Conservation (phyloP, 345 rosid species). For the Pistacia atlantica region DNA sequence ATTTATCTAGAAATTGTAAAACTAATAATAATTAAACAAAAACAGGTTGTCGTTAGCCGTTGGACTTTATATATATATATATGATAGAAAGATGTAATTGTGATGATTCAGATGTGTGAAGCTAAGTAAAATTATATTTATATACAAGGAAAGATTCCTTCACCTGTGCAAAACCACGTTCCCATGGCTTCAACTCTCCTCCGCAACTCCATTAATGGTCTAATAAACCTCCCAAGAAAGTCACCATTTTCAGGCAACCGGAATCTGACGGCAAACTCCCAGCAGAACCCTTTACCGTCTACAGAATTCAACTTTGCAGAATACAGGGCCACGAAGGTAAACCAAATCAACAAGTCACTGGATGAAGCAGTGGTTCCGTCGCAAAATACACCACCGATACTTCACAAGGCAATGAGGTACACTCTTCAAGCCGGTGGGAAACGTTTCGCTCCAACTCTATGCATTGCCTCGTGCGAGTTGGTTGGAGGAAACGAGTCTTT, state of each 20-base stretch:
- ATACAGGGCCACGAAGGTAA: slow-evolving; percentile 30
- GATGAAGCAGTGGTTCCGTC: slow-evolving; percentile 53
- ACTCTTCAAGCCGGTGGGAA: slow-evolving; percentile 59
- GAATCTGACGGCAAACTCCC: background rate
- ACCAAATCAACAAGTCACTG: slow-evolving; percentile 52
- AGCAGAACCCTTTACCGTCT: slow-evolving; percentile 3
- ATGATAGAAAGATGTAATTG: too few species aligned
- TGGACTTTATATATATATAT: too few species aligned
- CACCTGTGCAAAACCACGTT: too few species aligned
- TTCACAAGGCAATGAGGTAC: slow-evolving; percentile 71
- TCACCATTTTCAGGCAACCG: slow-evolving; percentile 5
- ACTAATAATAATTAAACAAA: too few species aligned
- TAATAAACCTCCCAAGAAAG: background rate
- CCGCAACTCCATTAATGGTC: too few species aligned
- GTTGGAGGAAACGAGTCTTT: slow-evolving; percentile 49
- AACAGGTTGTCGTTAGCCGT: too few species aligned
- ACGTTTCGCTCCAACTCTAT: slow-evolving; percentile 58
- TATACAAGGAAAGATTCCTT: too few species aligned
- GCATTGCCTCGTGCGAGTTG: slow-evolving; percentile 62
- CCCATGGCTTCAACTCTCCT: background rate
- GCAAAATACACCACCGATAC: slow-evolving; percentile 32
- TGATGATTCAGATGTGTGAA: too few species aligned
- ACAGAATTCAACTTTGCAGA: slow-evolving; percentile 28
- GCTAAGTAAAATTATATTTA: too few species aligned
- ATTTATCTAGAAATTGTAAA: too few species aligned